These are phyloP conservation scores for Tympanopsis confertula DNA, from an alignment of 2,329 filamentous ascomycete species.

Conservation along the genomic window DNA sequence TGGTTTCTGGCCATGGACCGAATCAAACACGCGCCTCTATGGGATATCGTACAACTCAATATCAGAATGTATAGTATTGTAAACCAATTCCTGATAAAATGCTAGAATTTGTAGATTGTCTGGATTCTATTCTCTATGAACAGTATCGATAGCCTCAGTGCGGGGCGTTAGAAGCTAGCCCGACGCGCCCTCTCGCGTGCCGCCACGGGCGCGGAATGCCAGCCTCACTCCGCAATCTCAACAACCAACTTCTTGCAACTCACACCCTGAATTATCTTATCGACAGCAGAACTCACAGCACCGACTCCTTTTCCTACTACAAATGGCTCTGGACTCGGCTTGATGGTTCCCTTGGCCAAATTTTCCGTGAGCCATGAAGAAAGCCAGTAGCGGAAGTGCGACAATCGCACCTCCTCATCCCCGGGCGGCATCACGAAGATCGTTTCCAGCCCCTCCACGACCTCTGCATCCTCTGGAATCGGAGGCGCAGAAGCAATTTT, in stretches of 20 bases:
- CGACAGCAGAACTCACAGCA: conserved; percentile 23
- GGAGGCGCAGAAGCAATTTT: conserved; percentile 24
- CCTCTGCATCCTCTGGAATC: conserved; percentile 15
- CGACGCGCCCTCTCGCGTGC: too few relatives aligned
- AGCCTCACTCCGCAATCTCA: conserved; percentile 20
- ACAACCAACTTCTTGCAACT: conserved; percentile 29
- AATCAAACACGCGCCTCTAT: too few relatives aligned
- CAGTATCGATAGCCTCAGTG: too few relatives aligned
- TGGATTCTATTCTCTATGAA: too few relatives aligned
- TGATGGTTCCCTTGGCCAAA: conserved; percentile 16
- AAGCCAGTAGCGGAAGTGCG: conserved; percentile 26
- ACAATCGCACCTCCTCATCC: conserved; percentile 18
- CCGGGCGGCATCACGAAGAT: conserved; percentile 24
- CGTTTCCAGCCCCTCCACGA: conserved; percentile 18
- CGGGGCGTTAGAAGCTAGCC: too few relatives aligned
- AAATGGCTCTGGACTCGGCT: conserved; percentile 23
- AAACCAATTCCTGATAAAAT: too few relatives aligned
- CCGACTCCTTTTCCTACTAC: conserved; percentile 22
- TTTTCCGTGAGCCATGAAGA: conserved; percentile 21
- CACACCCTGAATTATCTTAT: conserved; percentile 20
- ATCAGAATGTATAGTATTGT: too few relatives aligned
- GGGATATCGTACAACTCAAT: too few relatives aligned
- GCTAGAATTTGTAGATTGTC: too few relatives aligned
- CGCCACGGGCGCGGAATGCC: too few relatives aligned
- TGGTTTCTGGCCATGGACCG: too few relatives aligned